Percentiles rank a stretch among this genome's conserved stretches.
phyloP scores from a whole-genome alignment of 1,284 basidiomycete species.

The Ganoderma lingzhi region DNA sequence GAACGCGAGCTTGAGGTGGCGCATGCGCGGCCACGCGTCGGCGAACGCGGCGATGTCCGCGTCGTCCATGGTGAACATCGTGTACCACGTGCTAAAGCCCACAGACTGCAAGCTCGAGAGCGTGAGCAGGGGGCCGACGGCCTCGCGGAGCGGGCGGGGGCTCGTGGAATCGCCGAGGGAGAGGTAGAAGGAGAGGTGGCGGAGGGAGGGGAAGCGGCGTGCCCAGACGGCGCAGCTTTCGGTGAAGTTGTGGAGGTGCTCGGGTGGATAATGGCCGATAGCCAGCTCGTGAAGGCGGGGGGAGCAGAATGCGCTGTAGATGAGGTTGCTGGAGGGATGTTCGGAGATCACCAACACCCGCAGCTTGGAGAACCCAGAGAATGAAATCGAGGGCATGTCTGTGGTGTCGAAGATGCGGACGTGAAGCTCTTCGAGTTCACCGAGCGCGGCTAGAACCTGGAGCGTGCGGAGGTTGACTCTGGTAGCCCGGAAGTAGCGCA shows the following conservation, averaged over 20 bases:
- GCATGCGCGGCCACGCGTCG: constrained; percentile 6
- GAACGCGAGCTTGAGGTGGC: background rate
- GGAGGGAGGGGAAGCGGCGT: constrained; percentile 4
- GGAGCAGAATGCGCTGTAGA: constrained; percentile 7
- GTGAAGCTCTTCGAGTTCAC: background rate
- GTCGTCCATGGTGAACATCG: constrained; percentile 12
- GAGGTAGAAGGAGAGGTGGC: background rate
- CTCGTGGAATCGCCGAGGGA: background rate
- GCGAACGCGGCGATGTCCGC: background rate
- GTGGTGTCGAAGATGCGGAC: background rate
- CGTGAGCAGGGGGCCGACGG: background rate
- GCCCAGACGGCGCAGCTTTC: constrained; percentile 7
- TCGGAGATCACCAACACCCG: constrained; percentile 5
- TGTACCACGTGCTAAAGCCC: constrained; percentile 1
- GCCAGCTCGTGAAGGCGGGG: background rate
- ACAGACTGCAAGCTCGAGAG: background rate
- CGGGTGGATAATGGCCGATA: background rate
- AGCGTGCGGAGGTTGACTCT: constrained; percentile 5
- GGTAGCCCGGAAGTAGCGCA: background rate
- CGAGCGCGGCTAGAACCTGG: background rate
- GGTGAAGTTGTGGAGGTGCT: background rate
- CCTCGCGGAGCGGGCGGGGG: background rate
- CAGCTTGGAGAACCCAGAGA: background rate
- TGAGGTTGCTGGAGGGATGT: constrained; percentile 6
- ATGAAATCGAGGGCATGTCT: background rate